Percentiles rank a stretch among this genome's conserved stretches.
Evolutionary conservation across 2,329 filamentous ascomycete species (phyloP).

Genomic region (Bimuria novae-zelandiae): DNA sequence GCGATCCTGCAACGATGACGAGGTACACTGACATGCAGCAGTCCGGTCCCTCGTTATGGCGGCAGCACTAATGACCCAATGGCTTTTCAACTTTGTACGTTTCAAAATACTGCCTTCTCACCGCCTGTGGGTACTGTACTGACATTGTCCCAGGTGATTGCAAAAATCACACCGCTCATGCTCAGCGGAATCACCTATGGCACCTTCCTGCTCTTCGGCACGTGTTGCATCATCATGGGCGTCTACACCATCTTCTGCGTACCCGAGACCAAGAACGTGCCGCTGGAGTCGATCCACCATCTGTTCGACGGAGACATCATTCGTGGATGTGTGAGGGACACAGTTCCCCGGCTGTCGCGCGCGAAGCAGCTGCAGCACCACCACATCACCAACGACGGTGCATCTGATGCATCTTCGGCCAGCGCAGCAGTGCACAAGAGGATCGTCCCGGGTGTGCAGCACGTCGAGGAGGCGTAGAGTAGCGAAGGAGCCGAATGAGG

Average conservation of each 20-base stretch:
- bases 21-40: conserved; percentile 13
- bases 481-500: background rate
- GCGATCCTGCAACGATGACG: background rate
- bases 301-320: conserved; percentile 51
- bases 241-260: conserved; percentile 49
- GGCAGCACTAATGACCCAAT: conserved; percentile 52
- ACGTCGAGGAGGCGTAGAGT: conserved; percentile 6
- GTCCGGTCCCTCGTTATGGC: conserved; percentile 51
- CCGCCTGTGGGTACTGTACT: background rate
- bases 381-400: conserved; percentile 34
- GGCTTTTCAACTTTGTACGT: conserved; percentile 47
- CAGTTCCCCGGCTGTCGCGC: conserved; percentile 42
- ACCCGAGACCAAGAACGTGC: conserved; percentile 51
- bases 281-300: conserved; percentile 48
- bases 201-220: conserved; percentile 50
- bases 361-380: conserved; percentile 43
- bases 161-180: conserved; percentile 50
- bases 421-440: conserved; percentile 28
- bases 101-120: background rate
- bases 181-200: conserved; percentile 50
- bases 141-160: conserved; percentile 8
- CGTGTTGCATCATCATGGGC: conserved; percentile 49
- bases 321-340: conserved; percentile 46
- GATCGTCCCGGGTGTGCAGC: conserved; percentile 8
- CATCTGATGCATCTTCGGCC: conserved; percentile 31